Evolutionary conservation across 768 basidiomycete genomes (phyloP).

Genomic region (Podaxis sp.): DNA sequence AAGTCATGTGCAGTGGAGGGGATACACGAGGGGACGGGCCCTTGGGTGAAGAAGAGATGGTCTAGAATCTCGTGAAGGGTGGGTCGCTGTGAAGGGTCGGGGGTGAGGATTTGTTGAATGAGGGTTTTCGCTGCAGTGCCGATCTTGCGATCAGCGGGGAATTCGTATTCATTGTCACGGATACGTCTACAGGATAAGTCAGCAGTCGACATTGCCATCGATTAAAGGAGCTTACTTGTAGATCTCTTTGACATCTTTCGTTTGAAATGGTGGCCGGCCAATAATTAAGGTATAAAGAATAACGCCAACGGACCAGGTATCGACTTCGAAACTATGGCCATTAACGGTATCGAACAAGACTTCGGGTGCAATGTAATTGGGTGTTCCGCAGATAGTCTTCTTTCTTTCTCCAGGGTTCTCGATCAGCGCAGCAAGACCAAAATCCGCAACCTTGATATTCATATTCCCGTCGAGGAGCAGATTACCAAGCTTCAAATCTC

Average conservation of each 20-base stretch:
- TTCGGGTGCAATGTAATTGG: conserved; percentile 98
- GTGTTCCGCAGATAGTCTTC: conserved; percentile 99
- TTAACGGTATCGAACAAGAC: conserved; percentile 94
- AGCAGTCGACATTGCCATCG: neutral
- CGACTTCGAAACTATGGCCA: conserved; percentile 97
- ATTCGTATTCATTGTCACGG: conserved; percentile 90
- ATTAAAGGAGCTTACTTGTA: conserved; percentile 65
- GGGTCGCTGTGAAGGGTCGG: conserved; percentile 80
- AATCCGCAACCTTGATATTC: conserved; percentile 97
- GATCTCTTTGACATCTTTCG: conserved; percentile 95
- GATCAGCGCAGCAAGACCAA: conserved; percentile 94
- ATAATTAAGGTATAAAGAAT: conserved; percentile 94
- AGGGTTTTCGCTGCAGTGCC: conserved; percentile 74
- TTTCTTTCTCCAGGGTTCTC: conserved; percentile 96
- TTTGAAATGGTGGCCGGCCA: conserved; percentile 98
- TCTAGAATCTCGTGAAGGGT: conserved; percentile 82
- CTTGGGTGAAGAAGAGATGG: conserved; percentile 80
- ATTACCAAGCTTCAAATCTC: conserved; percentile 96
- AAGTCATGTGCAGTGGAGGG: conserved; percentile 76
- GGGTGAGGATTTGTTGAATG: conserved; percentile 82
- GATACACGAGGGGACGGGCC: conserved; percentile 79
- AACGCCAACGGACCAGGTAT: conserved; percentile 97
- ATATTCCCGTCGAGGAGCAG: conserved; percentile 88
- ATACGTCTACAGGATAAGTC: conserved; percentile 63
- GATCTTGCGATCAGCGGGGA: conserved; percentile 75